Evolutionary conservation across 2,329 filamentous ascomycete species (phyloP), one percentile per base, ranked within the genome.

Genomic region (Metarhizium guizhouense): DNA sequence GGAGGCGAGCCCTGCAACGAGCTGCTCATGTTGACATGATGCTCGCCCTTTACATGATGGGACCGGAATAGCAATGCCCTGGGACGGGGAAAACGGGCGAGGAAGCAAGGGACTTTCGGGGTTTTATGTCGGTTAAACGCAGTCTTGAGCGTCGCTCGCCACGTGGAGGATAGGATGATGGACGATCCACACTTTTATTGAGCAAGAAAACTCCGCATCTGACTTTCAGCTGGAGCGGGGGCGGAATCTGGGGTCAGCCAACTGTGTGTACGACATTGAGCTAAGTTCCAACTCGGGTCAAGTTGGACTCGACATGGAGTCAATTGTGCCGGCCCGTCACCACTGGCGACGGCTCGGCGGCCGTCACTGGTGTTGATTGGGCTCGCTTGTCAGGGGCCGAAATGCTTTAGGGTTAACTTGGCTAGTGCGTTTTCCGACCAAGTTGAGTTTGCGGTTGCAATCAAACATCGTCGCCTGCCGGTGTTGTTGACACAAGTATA

Each of bases 1-100:
- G 57, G 57, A 42, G 62, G 57, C 49, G 60, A 60, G 45, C 54
- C 55, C 34, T 61, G 58, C 36, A 47, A 32, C 11, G 56, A 47
- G 56, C 53, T 55, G 56, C 45, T 57, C 56, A 57, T 57, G 6
- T 55, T 52, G 55, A 16, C 55, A 34, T 56, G 47, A 16, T 36
- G 40, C 30, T 25, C 25, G 3, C 25, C 25, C 51, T 30, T 48
- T 20, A 47, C 25, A 29, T 48, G 7, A 47, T 25, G 43, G 25
- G 25, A 25, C 25, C 25, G 25, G 25, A 25, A 4, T 3, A 25
- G 25, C 25, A 30, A 48, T 20, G 25, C 20, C 45, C 20, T 29
- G 20, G 45, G 45, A 48, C 45, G 45, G 45, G 10, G 45, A 29
- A 47, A 48, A 48, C 32, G 32, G 7, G 34, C n/a, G 32, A 54